Evolutionary conservation across 169 alveolate species (phyloP).

Genomic region (Cryptosporidium meleagridis): DNA sequence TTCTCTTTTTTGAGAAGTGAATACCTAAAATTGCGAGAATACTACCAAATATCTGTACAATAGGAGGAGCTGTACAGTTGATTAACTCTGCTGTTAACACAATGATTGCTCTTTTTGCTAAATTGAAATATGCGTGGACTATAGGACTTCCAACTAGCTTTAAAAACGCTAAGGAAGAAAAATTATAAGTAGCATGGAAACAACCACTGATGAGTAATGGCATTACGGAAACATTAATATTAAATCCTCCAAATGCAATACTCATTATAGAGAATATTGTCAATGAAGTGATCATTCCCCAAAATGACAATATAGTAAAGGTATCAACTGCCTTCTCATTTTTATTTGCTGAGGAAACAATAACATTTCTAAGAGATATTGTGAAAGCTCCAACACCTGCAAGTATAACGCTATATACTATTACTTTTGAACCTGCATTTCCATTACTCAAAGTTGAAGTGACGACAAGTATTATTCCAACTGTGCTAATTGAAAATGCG

Average conservation of each 20-base stretch:
- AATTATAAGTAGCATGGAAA: slow-evolving; percentile 74
- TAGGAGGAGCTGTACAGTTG: slow-evolving; percentile 70
- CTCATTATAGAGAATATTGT: slow-evolving; percentile 29
- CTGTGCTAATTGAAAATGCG: slow-evolving; percentile 63
- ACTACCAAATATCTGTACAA: slow-evolving; percentile 67
- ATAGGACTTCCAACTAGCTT: slow-evolving; percentile 72
- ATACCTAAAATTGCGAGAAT: slow-evolving; percentile 72
- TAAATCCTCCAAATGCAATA: slow-evolving; percentile 24
- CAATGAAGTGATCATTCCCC: slow-evolving; percentile 69
- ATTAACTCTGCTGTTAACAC: slow-evolving; percentile 74
- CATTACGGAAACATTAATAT: slow-evolving; percentile 16
- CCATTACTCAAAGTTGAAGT: slow-evolving; percentile 42
- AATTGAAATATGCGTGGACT: slow-evolving; percentile 72
- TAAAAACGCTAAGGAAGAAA: slow-evolving; percentile 73
- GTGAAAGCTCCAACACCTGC: slow-evolving; percentile 74
- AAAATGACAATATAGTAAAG: slow-evolving; percentile 57
- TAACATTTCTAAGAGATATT: slow-evolving; percentile 70
- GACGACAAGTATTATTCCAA: slow-evolving; percentile 68
- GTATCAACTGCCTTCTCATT: slow-evolving; percentile 68
- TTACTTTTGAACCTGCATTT: slow-evolving; percentile 16
- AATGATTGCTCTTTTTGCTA: slow-evolving; percentile 71
- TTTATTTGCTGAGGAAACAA: slow-evolving; percentile 70
- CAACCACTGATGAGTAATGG: slow-evolving; percentile 68
- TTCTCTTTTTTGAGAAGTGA: slow-evolving; percentile 59
- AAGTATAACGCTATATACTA: slow-evolving; percentile 57